Conservation (phyloP, 768 basidiomycete species). For the Hirschioporus abietinus region DNA sequence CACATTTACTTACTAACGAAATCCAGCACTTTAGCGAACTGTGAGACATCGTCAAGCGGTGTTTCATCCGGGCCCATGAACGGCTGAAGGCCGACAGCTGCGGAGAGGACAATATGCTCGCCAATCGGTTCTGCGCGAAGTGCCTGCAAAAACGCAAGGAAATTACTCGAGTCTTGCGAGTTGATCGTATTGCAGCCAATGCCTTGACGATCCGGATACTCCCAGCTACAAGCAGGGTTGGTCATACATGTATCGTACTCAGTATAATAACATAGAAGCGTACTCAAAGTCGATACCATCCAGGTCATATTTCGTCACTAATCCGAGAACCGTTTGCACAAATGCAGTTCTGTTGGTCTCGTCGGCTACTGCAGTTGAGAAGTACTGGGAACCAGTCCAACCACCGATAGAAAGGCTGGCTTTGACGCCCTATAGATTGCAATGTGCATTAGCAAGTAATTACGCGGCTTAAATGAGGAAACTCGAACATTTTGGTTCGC, state of each 20-base stretch:
- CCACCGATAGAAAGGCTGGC: constrained; percentile 64
- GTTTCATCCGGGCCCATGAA: constrained; percentile 43
- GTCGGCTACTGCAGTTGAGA: constrained; percentile 55
- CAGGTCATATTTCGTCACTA: constrained; percentile 45
- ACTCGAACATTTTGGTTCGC: constrained; percentile 32
- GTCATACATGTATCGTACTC: constrained; percentile 25
- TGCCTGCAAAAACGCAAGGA: constrained; percentile 66
- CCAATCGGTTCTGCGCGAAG: constrained; percentile 52
- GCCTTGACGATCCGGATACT: constrained; percentile 68
- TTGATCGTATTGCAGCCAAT: constrained; percentile 65
- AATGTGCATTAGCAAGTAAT: constrained; percentile 4
- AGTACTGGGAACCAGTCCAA: constrained; percentile 61
- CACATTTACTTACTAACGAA: constrained; percentile 34
- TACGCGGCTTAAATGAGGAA: background rate
- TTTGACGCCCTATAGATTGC: constrained; percentile 42
- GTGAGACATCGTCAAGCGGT: constrained; percentile 66
- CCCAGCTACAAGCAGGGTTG: constrained; percentile 54
- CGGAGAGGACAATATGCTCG: constrained; percentile 51
- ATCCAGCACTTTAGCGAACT: constrained; percentile 64
- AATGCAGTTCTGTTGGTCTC: constrained; percentile 56
- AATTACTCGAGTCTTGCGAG: constrained; percentile 64
- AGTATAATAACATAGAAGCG: constrained; percentile 17
- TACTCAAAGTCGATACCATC: constrained; percentile 50
- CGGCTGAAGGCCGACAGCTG: constrained; percentile 43
- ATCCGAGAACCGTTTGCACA: constrained; percentile 47